These are phyloP conservation scores for Skeletonema costatum DNA, from an alignment of 108 stramenopile species.

Conservation along the genomic window DNA sequence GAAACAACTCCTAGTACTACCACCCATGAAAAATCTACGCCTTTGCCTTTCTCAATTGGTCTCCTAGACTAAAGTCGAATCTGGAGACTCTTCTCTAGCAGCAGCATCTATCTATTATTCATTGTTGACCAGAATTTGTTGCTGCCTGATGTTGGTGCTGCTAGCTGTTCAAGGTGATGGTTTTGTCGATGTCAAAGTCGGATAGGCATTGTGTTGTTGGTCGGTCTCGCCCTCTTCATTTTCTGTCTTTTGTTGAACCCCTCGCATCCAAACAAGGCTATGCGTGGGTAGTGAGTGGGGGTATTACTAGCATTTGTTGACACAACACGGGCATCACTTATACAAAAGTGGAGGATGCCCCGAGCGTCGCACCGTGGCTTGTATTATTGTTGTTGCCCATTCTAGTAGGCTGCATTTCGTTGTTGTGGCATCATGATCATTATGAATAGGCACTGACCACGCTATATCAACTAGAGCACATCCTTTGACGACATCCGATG, in stretches of 20 bases:
- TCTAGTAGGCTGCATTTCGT: not conserved
- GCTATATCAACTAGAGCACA: constrained; percentile 49
- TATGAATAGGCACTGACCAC: constrained; percentile 25
- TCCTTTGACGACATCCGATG: constrained; percentile 30
- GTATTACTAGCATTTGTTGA: not conserved
- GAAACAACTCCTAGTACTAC: too few relatives aligned
- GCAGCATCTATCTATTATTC: not conserved
- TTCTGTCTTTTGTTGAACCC: constrained; percentile 36
- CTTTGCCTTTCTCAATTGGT: constrained; percentile 15
- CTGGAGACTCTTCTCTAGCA: not conserved
- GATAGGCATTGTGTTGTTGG: not conserved
- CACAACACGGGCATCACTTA: constrained; percentile 15
- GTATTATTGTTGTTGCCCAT: not conserved
- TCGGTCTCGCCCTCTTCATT: constrained; percentile 13
- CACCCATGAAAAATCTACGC: too few relatives aligned
- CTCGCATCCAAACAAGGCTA: constrained; percentile 29
- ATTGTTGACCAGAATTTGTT: not conserved
- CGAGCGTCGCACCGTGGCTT: not conserved
- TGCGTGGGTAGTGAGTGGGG: constrained; percentile 3
- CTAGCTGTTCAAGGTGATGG: not conserved
- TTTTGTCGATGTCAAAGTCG: too few relatives aligned
- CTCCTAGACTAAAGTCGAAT: constrained; percentile 5
- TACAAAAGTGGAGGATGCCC: constrained; percentile 28
- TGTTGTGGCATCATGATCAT: not conserved
- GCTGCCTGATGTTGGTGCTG: not conserved